Base-by-base conservation (phyloP, 192 early-diverging fungal genomes). In the Coemansia sp. region DNA sequence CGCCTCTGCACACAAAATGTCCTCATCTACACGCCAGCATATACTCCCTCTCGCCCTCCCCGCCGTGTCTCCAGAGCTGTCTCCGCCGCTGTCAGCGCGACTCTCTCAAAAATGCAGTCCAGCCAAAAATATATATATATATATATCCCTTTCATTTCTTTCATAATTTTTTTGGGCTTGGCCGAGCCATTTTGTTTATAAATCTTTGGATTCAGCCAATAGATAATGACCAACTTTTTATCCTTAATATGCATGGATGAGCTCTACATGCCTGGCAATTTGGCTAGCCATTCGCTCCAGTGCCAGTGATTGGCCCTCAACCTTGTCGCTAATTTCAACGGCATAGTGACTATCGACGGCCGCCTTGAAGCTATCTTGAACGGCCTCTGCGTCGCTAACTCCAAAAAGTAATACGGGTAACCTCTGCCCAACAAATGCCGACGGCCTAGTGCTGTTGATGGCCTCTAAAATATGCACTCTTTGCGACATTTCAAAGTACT, bases 361-460 rank as follows among this genome's bases (percentile, higher is more conserved):
- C 0, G 25, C 49, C 49, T 60, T 43, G n/a, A 68, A 68, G 19
- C 20, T 27, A 12, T 36, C 42, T 6, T 45, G 45, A 15, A 56
- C 43, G 1, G 65, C 43, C 8, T 22, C 57, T 25, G 59, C 35
- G 29, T 58, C 20, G 15, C 46, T 49, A 4, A 74, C 45, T 12
- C 72, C 72, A 66, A 74, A 63, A 17, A 74, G 66, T 6, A 68
- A 6, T 8, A 68, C 54, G n/a, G 72, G 72, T 6, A 74, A 35
- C 20, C 24, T 67, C 9, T 42, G 19, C 19, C 20, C 15, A 15
- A n/a, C 19, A 4, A 25, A 4, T 15, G 25, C 14, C 22, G 31
- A 12, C 22, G 47, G 3, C 15, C 51, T 40, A 24, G 56, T 60
- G 19, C 37, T 57, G 15, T 43, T 19, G 22, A 74, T 58, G 0